Conservation (phyloP, 305 asterid species). For the Nicotiana rustica region DNA sequence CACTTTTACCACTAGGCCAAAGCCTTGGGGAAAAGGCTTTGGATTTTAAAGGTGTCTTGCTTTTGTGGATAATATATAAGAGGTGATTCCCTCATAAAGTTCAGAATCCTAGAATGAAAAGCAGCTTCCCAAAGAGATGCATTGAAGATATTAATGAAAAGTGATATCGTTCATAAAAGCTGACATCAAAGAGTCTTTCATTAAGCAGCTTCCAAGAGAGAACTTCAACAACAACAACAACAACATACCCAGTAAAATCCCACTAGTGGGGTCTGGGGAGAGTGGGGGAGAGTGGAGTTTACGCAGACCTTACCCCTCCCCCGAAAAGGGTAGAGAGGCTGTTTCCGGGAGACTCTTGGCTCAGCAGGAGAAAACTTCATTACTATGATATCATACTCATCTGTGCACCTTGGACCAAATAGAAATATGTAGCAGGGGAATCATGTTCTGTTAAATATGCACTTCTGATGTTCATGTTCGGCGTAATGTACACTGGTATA, state of each 20-base stretch:
- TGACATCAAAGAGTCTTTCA: background rate
- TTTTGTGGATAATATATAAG: background rate
- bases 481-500: background rate
- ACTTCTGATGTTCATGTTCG: slow-evolving; percentile 9
- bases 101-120: background rate
- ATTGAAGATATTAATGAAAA: background rate
- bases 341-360: too few species aligned
- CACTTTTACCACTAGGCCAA: too few species aligned
- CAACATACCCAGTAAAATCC: too few species aligned
- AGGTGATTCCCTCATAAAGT: background rate
- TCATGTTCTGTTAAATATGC: background rate
- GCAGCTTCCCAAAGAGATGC: background rate
- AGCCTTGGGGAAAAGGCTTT: too few species aligned
- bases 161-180: background rate
- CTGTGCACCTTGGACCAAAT: background rate
- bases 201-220: background rate
- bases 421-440: background rate
- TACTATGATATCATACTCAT: background rate
- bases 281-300: too few species aligned
- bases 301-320: too few species aligned
- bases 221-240: background rate
- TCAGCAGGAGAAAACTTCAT: background rate
- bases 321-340: too few species aligned
- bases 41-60: background rate
- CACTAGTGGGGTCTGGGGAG: too few species aligned